Evolutionary conservation across 2,329 filamentous ascomycete genomes (phyloP), one percentile per base, ranked within the genome.

Genomic region (Nemania sp.): DNA sequence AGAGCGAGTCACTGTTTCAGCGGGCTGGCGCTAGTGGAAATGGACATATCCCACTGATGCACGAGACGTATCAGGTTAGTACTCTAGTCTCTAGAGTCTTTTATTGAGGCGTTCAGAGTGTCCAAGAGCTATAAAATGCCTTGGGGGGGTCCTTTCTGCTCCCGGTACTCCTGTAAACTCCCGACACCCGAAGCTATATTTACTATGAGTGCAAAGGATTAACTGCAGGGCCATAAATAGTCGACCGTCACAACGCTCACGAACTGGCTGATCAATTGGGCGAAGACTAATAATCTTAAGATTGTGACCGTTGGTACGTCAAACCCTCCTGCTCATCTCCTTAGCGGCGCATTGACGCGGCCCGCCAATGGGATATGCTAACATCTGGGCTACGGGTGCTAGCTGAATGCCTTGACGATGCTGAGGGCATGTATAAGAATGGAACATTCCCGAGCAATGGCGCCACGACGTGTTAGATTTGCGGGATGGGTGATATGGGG

Each of bases 31-130:
- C 84, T 3, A 62, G 73, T 5, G 83, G 81, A 11, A 81, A 81
- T 35, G 82, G 83, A 15, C 88, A 87, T 75, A 85, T 90, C 64
- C 82, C 84, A 26, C 85, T 90, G 71, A 87, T 86, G 80, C 86
- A 88, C 29, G 86, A 87, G 81, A 84, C 82, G 1, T 86, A 87
- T 69, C 76, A 80, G n/a, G n/a, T n/a, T n/a, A n/a, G n/a, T n/a
- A n/a, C n/a, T n/a, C n/a, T n/a, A n/a, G n/a, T n/a, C n/a, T n/a
- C n/a, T n/a, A n/a, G n/a, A n/a, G n/a, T n/a, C n/a, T n/a, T n/a
- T n/a, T n/a, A n/a, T n/a, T n/a, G n/a, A n/a, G n/a, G n/a, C n/a
- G n/a, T n/a, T n/a, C n/a, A n/a, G n/a, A n/a, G n/a, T n/a, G n/a
- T n/a, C n/a, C n/a, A n/a, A n/a, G n/a, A n/a, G n/a, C n/a, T n/a